A percentile compares a stretch with the other conserved stretches of the same genome.
These are phyloP conservation scores for Ceratocystis cacaofunesta DNA, from an alignment of 2,329 filamentous ascomycete genomes.

Conservation along the genomic window DNA sequence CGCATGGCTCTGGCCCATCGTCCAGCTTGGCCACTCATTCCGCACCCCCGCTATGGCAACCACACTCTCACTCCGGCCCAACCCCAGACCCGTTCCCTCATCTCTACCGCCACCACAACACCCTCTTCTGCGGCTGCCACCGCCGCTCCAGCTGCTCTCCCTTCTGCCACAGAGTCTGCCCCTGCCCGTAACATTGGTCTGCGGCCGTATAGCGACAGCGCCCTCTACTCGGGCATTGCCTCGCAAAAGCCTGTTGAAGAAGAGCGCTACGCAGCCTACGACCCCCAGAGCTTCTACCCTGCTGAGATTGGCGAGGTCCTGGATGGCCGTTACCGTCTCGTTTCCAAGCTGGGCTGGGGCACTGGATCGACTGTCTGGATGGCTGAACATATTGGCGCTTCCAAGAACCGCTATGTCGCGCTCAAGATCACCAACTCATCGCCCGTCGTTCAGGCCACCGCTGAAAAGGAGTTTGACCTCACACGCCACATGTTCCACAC, in stretches of 20 bases:
- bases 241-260: conserved; percentile 20
- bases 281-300: conserved; percentile 23
- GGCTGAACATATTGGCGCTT: conserved; percentile 20
- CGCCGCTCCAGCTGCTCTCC: background rate
- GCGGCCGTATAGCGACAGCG: conserved; percentile 9
- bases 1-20: conserved; percentile 10
- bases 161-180: background rate
- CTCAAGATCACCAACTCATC: conserved; percentile 23
- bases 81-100: background rate
- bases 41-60: background rate
- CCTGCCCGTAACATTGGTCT: conserved; percentile 2
- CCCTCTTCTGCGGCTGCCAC: background rate
- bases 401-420: conserved; percentile 20
- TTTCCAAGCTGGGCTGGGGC: conserved; percentile 28
- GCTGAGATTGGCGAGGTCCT: conserved; percentile 24
- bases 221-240: conserved; percentile 7
- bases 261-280: conserved; percentile 20
- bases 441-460: conserved; percentile 19
- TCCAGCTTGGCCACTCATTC: conserved; percentile 11
- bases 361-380: conserved; percentile 29
- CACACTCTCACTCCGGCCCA: background rate
- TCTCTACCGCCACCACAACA: background rate
- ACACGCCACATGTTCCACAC: conserved; percentile 19
- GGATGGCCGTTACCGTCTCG: conserved; percentile 25
- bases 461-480: conserved; percentile 20